phyloP scores from a whole-genome alignment of 306 rosid genomes.

The Crotalaria pallida region DNA sequence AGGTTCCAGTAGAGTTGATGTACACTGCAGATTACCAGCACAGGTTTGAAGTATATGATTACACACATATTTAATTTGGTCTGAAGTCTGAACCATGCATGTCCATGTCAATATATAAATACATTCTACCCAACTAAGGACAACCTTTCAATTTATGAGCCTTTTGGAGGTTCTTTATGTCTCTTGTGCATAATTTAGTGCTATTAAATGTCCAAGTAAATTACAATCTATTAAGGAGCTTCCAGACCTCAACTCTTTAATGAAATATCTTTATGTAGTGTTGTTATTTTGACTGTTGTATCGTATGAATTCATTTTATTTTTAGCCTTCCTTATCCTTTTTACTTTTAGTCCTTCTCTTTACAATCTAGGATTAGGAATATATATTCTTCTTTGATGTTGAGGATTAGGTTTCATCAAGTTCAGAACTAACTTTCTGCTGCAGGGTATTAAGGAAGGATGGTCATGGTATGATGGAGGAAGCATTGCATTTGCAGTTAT shows the following conservation, averaged over 20 bases:
- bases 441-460: conserved; percentile 93
- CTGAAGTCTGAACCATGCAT: not conserved
- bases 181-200: not conserved
- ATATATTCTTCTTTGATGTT: too few species aligned
- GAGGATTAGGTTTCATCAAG: too few species aligned
- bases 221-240: not conserved
- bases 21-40: not conserved
- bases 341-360: too few species aligned
- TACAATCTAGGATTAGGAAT: too few species aligned
- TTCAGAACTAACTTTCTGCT: conserved; percentile 11
- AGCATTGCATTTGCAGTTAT: conserved; percentile 98
- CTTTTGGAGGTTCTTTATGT: not conserved
- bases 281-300: too few species aligned
- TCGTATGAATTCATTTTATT: too few species aligned
- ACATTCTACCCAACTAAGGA: not conserved
- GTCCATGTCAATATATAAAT: not conserved
- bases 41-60: not conserved
- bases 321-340: too few species aligned
- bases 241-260: not conserved
- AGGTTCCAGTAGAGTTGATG: not conserved
- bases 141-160: not conserved
- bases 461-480: conserved; percentile 99
- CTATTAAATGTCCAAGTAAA: not conserved
- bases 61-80: not conserved
- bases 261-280: not conserved